These are phyloP conservation scores for Xerocomus potaroensis DNA, from an alignment of 768 basidiomycete species.

Conservation along the genomic window DNA sequence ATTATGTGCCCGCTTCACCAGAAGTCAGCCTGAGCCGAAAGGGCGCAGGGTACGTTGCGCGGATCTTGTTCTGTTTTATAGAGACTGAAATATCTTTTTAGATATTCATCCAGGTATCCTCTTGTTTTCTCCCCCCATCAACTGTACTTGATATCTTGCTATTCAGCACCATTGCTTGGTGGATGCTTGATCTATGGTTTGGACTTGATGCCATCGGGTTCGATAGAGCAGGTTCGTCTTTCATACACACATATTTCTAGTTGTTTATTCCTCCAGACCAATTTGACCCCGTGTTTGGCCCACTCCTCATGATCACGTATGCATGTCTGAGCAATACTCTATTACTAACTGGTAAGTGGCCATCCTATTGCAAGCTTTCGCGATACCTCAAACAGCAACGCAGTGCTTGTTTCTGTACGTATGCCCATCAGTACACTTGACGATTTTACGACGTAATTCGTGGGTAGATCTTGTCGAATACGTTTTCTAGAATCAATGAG, in stretches of 20 bases:
- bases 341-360: constrained; percentile 72
- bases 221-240: constrained; percentile 64
- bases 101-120: constrained; percentile 37
- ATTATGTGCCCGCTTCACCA: constrained; percentile 5
- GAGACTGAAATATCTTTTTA: constrained; percentile 17
- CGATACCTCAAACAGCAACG: constrained; percentile 7
- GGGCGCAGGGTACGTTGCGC: constrained; percentile 45
- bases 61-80: not conserved
- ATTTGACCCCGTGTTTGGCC: constrained; percentile 88
- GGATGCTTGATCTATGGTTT: constrained; percentile 93
- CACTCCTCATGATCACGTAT: constrained; percentile 85
- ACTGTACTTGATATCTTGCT: constrained; percentile 1
- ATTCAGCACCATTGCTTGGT: constrained; percentile 74
- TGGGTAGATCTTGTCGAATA: constrained; percentile 86
- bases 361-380: not conserved
- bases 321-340: constrained; percentile 91
- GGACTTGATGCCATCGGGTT: constrained; percentile 95
- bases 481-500: constrained; percentile 89
- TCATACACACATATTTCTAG: not conserved
- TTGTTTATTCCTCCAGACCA: constrained; percentile 38
- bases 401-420: constrained; percentile 77
- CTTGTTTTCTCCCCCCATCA: not conserved
- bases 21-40: constrained; percentile 55
- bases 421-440: not conserved
- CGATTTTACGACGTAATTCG: not conserved